phyloP scores from a whole-genome alignment of 1,284 basidiomycete genomes.

The Chalciporus sp. region DNA sequence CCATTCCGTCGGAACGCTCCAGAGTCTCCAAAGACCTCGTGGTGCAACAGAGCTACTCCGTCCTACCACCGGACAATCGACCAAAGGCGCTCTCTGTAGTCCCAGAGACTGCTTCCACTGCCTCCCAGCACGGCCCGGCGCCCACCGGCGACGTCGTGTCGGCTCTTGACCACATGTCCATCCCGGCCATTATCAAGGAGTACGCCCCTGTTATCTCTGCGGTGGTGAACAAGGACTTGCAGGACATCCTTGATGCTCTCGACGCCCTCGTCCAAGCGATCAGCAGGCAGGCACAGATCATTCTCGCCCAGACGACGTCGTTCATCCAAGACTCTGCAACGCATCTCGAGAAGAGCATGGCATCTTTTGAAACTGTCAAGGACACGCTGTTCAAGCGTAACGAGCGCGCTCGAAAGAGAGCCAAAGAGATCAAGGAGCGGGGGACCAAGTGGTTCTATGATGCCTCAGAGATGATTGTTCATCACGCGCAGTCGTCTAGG shows the following conservation, averaged over 20 bases:
- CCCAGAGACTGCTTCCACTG: constrained; percentile 18
- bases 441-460: constrained; percentile 45
- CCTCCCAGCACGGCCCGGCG: constrained; percentile 5
- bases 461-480: constrained; percentile 42
- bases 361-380: constrained; percentile 29
- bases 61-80: constrained; percentile 30
- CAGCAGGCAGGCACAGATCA: constrained; percentile 36
- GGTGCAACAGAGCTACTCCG: constrained; percentile 38
- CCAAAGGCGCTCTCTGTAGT: constrained; percentile 35
- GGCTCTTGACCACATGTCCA: constrained; percentile 25
- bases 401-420: constrained; percentile 56
- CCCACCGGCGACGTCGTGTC: constrained; percentile 32
- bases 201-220: constrained; percentile 48
- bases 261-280: constrained; percentile 61
- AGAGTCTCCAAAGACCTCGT: constrained; percentile 41
- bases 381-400: constrained; percentile 54
- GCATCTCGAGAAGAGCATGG: constrained; percentile 31
- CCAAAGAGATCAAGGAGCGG: constrained; percentile 53
- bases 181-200: constrained; percentile 46
- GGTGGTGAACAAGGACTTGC: constrained; percentile 49
- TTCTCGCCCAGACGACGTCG: constrained; percentile 43
- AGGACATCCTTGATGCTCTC: constrained; percentile 61
- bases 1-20: constrained; percentile 38
- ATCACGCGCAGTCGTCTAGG: constrained; percentile 46
- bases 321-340: constrained; percentile 51